Percentiles rank a stretch among this genome's conserved stretches.
phyloP scores from a whole-genome alignment of 73 alveolate species.

The Stentor roeselii region DNA sequence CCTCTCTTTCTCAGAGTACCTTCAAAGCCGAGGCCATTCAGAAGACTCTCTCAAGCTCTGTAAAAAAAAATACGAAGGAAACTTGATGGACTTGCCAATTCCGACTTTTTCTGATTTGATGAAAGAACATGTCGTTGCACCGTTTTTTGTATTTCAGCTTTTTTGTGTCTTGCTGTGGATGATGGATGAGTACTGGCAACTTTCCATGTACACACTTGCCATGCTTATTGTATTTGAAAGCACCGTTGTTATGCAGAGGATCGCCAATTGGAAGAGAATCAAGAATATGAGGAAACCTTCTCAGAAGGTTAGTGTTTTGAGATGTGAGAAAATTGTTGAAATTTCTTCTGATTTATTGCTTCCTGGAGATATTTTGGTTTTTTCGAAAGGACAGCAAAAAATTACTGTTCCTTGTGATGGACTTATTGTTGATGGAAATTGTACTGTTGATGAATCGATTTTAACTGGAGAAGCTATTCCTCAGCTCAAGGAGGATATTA shows the following conservation, averaged over 20 bases:
- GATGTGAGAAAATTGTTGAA: slow-evolving; percentile 76
- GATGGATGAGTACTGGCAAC: slow-evolving; percentile 95
- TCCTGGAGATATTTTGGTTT: slow-evolving; percentile 89
- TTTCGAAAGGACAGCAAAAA: slow-evolving; percentile 40
- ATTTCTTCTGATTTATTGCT: slow-evolving; percentile 74
- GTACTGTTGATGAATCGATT: slow-evolving; percentile 90
- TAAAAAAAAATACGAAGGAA: slow-evolving; percentile 68
- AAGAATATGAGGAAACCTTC: slow-evolving; percentile 93
- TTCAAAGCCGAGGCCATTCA: slow-evolving; percentile 50
- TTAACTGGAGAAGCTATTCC: slow-evolving; percentile 96
- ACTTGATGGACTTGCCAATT: slow-evolving; percentile 78
- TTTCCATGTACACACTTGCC: slow-evolving; percentile 81
- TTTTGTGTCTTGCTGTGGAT: slow-evolving; percentile 95
- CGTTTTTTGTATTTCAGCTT: slow-evolving; percentile 94
- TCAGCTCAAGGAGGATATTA: slow-evolving; percentile 11
- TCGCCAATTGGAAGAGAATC: slow-evolving; percentile 88
- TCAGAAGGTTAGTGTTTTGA: slow-evolving; percentile 59
- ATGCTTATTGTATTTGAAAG: slow-evolving; percentile 88
- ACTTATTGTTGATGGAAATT: slow-evolving; percentile 78
- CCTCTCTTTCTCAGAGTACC: slow-evolving; percentile 46
- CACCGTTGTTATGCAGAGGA: slow-evolving; percentile 92
- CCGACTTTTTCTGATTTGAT: slow-evolving; percentile 73
- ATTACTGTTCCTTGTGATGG: slow-evolving; percentile 75
- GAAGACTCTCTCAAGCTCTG: slow-evolving; percentile 43
- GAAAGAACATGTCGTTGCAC: slow-evolving; percentile 90